Base-by-base conservation (phyloP, 306 rosid genomes). In the Ormosia emarginata region DNA sequence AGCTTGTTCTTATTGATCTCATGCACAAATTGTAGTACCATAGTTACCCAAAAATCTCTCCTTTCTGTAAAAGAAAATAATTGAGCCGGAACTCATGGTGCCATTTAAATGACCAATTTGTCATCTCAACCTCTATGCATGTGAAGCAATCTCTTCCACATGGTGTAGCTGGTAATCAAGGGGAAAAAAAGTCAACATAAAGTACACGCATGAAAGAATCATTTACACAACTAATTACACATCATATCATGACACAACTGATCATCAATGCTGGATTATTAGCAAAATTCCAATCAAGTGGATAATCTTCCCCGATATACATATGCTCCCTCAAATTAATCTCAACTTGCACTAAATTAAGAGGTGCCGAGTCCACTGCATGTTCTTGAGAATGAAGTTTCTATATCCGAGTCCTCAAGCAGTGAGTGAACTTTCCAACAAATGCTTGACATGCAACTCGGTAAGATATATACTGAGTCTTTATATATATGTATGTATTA, bases 381-480 rank as follows among this genome's bases (percentile, higher is more conserved):
- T 44, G 78, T 72, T 85, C 84, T 82, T 13, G 75, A 74, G 76
- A 73, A 74, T 9, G 53, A 49, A 46, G 76, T 69, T 74, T 75
- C 81, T 59, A 68, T 67, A 17, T 77, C 52, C 57, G 11, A 70
- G 13, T 85, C 62, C 43, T 64, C 33, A 61, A 74, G 79, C 67
- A 59, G 71, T 62, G 61, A 10, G 12, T 67, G 82, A 88, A 65
- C 69, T 29, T 50, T 24, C 71, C 47, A 66, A 80, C 75, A 74
- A 64, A 79, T 79, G 85, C 87, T 72, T 69, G 71, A 55, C 67
- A 78, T 58, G 78, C 37, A 88, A 76, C 85, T 82, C 24, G 52
- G 80, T 82, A 71, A 81, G 81, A 76, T 67, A 83, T 88, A 73
- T 84, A 83, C 40, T 63, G 58, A 80, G 64, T 81, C 67, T 57